Percentiles rank a stretch among this genome's conserved stretches.
Evolutionary conservation across 2,329 filamentous ascomycete species (phyloP).

Genomic region (Talaromyces pinophilus): DNA sequence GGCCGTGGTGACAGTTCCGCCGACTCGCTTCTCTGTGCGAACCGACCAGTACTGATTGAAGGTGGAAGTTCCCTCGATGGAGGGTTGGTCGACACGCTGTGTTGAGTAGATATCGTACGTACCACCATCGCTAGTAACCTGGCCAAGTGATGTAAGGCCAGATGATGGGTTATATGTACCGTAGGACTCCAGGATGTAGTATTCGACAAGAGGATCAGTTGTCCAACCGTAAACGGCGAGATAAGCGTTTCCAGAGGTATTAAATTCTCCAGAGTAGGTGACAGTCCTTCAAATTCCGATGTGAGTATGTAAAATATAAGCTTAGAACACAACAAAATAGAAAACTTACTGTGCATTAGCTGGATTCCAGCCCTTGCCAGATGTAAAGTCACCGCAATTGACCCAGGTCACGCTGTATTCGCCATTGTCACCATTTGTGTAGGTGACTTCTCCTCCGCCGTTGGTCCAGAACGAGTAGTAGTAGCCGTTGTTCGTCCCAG

Average conservation of each 20-base stretch:
- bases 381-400: conserved; percentile 56
- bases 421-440: conserved; percentile 49
- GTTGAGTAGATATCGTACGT: conserved; percentile 43
- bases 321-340: not conserved
- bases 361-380: conserved; percentile 61
- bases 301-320: not conserved
- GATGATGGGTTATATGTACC: conserved; percentile 34
- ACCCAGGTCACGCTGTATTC: conserved; percentile 51
- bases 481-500: conserved; percentile 16
- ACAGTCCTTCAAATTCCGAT: conserved; percentile 21
- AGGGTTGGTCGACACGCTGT: conserved; percentile 41
- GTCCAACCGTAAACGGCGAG: conserved; percentile 48
- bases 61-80: conserved; percentile 43
- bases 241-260: conserved; percentile 37
- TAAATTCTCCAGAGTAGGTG: conserved; percentile 36
- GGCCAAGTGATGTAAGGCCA: conserved; percentile 36
- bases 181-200: conserved; percentile 42
- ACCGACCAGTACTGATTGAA: conserved; percentile 50
- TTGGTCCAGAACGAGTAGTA: conserved; percentile 22
- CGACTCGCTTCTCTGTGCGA: conserved; percentile 37
- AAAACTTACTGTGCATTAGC: conserved; percentile 52
- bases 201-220: conserved; percentile 39
- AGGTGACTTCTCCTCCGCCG: conserved; percentile 41
- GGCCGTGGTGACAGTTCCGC: conserved; percentile 38
- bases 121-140: conserved; percentile 39